phyloP scores from a whole-genome alignment of 305 asterid genomes.

The Galium porrigens region DNA sequence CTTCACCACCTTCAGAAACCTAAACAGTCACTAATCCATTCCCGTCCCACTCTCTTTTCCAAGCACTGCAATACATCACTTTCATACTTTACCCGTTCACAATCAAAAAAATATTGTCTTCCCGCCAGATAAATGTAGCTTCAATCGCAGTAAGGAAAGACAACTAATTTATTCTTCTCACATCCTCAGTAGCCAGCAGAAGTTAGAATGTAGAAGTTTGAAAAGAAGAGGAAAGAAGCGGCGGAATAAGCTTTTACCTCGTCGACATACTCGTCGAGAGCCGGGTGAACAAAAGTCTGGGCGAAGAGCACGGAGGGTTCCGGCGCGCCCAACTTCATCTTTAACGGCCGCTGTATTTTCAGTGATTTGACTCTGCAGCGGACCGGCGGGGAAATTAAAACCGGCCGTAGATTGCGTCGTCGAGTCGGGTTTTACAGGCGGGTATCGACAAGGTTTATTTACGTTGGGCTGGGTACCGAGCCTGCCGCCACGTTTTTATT shows the following conservation, averaged over 20 bases:
- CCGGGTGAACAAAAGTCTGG: constrained; percentile 63
- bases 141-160: background rate
- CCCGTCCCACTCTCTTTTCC: background rate
- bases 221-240: background rate
- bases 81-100: background rate
- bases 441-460: background rate
- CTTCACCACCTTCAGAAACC: background rate
- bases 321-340: constrained; percentile 54
- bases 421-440: background rate
- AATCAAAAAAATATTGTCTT: background rate
- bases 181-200: background rate
- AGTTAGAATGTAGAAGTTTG: background rate
- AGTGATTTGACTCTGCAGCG: background rate
- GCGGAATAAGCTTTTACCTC: constrained; percentile 39
- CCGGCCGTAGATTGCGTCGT: background rate
- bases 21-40: background rate
- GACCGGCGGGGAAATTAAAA: constrained; percentile 3
- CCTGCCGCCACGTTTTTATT: background rate
- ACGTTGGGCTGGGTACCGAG: background rate
- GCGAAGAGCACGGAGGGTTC: constrained; percentile 85
- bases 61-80: background rate
- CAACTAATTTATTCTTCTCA: background rate
- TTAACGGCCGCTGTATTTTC: constrained; percentile 4
- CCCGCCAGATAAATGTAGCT: background rate
- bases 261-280: constrained; percentile 68